phyloP scores from a whole-genome alignment of 805 yeast species.

The Spathaspora boniae region DNA sequence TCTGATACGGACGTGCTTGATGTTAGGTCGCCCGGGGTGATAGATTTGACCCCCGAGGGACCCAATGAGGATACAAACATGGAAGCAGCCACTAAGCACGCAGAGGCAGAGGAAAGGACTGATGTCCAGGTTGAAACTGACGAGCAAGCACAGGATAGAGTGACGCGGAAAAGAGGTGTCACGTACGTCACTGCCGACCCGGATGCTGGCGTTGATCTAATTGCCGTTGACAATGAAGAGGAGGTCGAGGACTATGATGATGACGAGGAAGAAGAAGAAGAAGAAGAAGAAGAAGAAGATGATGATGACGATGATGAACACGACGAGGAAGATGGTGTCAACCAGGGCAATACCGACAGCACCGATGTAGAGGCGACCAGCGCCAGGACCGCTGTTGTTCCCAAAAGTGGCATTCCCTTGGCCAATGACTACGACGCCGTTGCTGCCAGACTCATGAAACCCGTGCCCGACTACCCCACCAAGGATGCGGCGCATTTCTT shows the following conservation, averaged over 20 bases:
- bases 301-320: conserved; percentile 16
- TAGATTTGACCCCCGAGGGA: too few relatives aligned
- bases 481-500: conserved; percentile 34
- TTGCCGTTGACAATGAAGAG: too few relatives aligned
- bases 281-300: conserved; percentile 18
- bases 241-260: conserved; percentile 5
- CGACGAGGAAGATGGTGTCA: conserved; percentile 9
- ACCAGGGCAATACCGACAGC: conserved; percentile 2
- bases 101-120: too few relatives aligned
- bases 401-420: conserved; percentile 2
- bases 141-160: too few relatives aligned
- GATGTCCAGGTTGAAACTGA: too few relatives aligned
- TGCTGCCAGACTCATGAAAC: conserved; percentile 33
- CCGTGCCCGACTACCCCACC: conserved; percentile 38
- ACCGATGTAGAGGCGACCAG: conserved; percentile 6
- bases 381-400: conserved; percentile 1
- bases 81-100: too few relatives aligned
- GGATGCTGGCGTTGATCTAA: too few relatives aligned
- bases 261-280: conserved; percentile 10
- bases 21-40: too few relatives aligned
- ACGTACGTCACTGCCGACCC: too few relatives aligned
- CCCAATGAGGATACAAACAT: too few relatives aligned
- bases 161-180: too few relatives aligned
- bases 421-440: conserved; percentile 31
- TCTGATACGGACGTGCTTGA: too few relatives aligned